phyloP scores from a whole-genome alignment of 2,329 filamentous ascomycete species.

The Aureobasidium mangrovei region DNA sequence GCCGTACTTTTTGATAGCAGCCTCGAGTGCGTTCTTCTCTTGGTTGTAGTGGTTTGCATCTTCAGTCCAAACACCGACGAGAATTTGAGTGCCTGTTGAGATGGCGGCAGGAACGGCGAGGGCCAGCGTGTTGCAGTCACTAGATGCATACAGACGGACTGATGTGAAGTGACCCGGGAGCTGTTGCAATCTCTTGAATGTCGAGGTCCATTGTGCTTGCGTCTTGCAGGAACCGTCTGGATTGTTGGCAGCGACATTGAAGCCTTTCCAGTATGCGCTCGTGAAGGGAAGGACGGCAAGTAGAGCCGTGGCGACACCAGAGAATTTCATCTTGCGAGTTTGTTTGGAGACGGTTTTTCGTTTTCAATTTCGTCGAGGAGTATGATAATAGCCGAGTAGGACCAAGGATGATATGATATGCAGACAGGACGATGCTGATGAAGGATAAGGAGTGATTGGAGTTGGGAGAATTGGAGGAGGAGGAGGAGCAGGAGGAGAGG shows the following conservation, averaged over 20 bases:
- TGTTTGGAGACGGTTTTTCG: not conserved
- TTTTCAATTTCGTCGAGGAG: no score
- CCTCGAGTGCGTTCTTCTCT: slow-evolving; percentile 53
- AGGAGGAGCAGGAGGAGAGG: no score
- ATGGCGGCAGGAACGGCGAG: slow-evolving; percentile 50
- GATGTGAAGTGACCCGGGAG: slow-evolving; percentile 48
- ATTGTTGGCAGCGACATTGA: slow-evolving; percentile 35
- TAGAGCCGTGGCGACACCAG: slow-evolving; percentile 24
- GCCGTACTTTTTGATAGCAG: slow-evolving; percentile 48
- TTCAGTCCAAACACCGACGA: slow-evolving; percentile 55
- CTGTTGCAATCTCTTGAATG: slow-evolving; percentile 31
- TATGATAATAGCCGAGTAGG: no score
- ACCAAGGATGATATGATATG: no score
- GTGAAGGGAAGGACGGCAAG: slow-evolving; percentile 26
- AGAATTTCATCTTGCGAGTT: slow-evolving; percentile 16
- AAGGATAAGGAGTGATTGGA: no score
- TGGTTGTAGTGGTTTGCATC: slow-evolving; percentile 44
- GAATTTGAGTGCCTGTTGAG: slow-evolving; percentile 50
- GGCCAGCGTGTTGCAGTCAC: slow-evolving; percentile 43
- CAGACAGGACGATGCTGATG: no score
- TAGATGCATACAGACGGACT: slow-evolving; percentile 57
- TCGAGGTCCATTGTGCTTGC: slow-evolving; percentile 28
- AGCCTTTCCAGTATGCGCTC: slow-evolving; percentile 34
- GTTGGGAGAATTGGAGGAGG: no score
- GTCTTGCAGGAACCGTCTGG: slow-evolving; percentile 33